phyloP scores from a whole-genome alignment of 352 stramenopile genomes.

The Phytopythium delawarense region DNA sequence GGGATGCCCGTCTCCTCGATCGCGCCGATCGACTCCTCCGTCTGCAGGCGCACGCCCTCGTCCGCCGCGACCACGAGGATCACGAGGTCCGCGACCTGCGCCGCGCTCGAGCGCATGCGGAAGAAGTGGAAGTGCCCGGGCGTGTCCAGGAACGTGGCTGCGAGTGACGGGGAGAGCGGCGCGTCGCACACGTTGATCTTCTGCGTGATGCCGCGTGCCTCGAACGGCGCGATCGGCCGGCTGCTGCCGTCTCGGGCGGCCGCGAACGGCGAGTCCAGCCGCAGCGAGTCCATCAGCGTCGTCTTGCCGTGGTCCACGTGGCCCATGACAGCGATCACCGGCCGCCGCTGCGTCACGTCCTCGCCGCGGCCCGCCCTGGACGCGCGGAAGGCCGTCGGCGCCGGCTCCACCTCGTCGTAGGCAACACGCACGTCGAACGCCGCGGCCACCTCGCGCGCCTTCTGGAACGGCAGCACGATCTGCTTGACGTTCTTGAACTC shows the following conservation, averaged over 20 bases:
- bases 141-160: conserved; percentile 98
- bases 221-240: conserved; percentile 83
- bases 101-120: conserved; percentile 96
- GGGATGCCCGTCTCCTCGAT: conserved; percentile 77
- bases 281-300: conserved; percentile 97
- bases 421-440: conserved; percentile 33
- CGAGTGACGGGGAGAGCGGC: conserved; percentile 61
- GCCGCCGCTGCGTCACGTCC: conserved; percentile 54
- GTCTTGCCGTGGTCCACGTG: conserved; percentile 99
- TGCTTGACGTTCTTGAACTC: conserved; percentile 80
- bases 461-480: conserved; percentile 61
- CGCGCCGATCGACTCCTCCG: conserved; percentile 93
- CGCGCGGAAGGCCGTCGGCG: conserved; percentile 18
- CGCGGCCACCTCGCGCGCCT: conserved; percentile 49
- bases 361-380: conserved; percentile 17
- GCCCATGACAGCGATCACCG: conserved; percentile 99
- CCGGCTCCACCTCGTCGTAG: conserved; percentile 65
- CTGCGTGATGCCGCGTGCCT: conserved; percentile 99
- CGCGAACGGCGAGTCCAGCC: conserved; percentile 26
- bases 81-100: conserved; percentile 97
- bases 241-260: conserved; percentile 20
- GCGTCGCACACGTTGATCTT: conserved; percentile 97
- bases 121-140: conserved; percentile 99
- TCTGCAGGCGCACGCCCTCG: conserved; percentile 98
- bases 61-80: conserved; percentile 97